Evolutionary conservation across 352 stramenopile genomes (phyloP).

Genomic region (Phytophthora constricta): DNA sequence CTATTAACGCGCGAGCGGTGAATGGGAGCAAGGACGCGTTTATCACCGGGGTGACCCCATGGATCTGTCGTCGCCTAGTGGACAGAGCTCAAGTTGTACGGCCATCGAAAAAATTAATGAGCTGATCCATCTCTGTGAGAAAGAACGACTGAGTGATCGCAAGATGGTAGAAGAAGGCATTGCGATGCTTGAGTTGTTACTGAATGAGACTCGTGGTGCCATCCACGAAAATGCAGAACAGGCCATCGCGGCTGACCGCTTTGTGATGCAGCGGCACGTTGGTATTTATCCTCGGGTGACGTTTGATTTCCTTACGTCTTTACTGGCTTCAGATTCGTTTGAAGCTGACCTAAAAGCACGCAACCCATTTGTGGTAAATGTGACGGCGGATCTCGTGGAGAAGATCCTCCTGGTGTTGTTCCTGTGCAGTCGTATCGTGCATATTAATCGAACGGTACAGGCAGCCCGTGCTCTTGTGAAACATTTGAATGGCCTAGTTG

Average conservation of each 20-base stretch:
- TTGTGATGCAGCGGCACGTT: constrained; percentile 66
- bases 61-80: constrained; percentile 38
- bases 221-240: constrained; percentile 33
- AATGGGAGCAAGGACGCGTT: constrained; percentile 84
- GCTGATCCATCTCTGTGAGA: constrained; percentile 60
- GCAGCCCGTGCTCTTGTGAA: constrained; percentile 44
- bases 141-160: constrained; percentile 61
- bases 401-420: constrained; percentile 71
- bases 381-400: constrained; percentile 46
- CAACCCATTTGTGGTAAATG: constrained; percentile 67
- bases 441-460: constrained; percentile 81
- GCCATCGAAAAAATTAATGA: constrained; percentile 47
- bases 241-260: constrained; percentile 40
- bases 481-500: constrained; percentile 20
- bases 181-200: constrained; percentile 45
- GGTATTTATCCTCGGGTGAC: constrained; percentile 65
- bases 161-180: constrained; percentile 62
- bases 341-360: constrained; percentile 62
- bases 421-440: constrained; percentile 83
- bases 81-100: constrained; percentile 8
- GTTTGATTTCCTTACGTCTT: constrained; percentile 83
- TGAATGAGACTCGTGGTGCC: constrained; percentile 58
- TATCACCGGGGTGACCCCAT: constrained; percentile 66
- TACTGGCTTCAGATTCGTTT: constrained; percentile 68
- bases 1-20: constrained; percentile 75